Percentiles rank a stretch among this genome's conserved stretches.
Conservation (phyloP, 257 asterid genomes). For the Catharanthus roseus region DNA sequence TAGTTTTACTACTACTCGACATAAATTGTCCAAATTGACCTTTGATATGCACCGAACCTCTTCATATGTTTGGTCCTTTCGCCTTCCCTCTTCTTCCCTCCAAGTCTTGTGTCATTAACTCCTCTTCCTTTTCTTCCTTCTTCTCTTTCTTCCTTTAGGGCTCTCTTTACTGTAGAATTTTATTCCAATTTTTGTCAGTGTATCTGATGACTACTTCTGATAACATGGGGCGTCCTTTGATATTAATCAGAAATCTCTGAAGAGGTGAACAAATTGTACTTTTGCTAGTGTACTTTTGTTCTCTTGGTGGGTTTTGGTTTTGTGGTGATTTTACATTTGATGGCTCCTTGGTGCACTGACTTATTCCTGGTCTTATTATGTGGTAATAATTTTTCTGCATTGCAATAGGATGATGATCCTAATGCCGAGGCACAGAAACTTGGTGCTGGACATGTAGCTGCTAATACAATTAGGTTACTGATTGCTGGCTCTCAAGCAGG, state of each 20-base stretch:
- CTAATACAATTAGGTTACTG: slow-evolving; percentile 81
- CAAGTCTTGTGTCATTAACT: not conserved
- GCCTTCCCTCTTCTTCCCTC: not conserved
- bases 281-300: too few species aligned
- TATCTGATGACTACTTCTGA: not conserved
- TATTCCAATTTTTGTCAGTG: not conserved
- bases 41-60: not conserved
- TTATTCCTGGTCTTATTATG: not conserved
- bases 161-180: not conserved
- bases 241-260: not conserved
- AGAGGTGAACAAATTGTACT: not conserved
- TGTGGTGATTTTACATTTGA: not conserved
- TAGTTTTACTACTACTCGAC: not conserved
- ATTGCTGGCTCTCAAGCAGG: slow-evolving; percentile 97
- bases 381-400: slow-evolving; percentile 7
- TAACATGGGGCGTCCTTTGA: not conserved
- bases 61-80: not conserved
- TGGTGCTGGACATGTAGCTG: slow-evolving; percentile 79
- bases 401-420: slow-evolving; percentile 61
- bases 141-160: not conserved
- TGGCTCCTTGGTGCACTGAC: not conserved
- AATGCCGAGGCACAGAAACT: slow-evolving; percentile 51
- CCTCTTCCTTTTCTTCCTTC: not conserved
- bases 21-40: not conserved
- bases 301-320: not conserved